Conservation (phyloP, 2,329 filamentous ascomycete species). For the Alternaria infectoria region DNA sequence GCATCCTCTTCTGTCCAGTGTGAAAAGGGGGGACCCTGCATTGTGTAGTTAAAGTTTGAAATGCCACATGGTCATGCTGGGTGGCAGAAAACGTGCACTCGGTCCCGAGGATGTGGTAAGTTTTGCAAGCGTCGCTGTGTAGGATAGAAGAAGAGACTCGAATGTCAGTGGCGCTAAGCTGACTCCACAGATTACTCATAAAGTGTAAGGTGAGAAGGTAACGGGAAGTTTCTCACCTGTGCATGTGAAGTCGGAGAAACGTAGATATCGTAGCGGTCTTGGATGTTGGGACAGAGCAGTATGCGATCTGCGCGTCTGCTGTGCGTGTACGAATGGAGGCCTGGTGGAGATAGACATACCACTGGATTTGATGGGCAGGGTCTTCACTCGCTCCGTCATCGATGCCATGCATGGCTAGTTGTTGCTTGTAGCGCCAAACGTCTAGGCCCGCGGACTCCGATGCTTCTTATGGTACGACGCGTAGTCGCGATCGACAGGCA, state of each 20-base stretch:
- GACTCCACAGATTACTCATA: neutral
- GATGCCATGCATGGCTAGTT: neutral
- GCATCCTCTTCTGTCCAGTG: neutral
- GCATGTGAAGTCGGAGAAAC: neutral
- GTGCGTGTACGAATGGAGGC: neutral
- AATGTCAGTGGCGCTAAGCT: neutral
- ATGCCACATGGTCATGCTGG: constrained; percentile 1
- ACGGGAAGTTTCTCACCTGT: neutral
- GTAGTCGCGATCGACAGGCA: constrained; percentile 7
- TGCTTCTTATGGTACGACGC: neutral
- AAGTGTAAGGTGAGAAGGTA: neutral
- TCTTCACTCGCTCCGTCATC: neutral
- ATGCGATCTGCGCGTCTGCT: neutral
- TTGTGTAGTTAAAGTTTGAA: neutral
- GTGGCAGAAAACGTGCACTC: constrained; percentile 5
- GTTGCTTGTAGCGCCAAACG: neutral
- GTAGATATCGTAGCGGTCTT: neutral
- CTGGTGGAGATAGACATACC: neutral
- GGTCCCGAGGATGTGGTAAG: neutral
- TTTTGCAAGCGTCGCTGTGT: neutral
- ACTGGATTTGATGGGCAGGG: neutral
- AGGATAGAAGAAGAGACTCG: neutral
- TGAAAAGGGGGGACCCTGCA: neutral
- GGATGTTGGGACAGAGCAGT: neutral
- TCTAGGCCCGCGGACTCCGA: neutral